Evolutionary conservation across 108 stramenopile genomes (phyloP), one percentile per base, ranked within the genome.

Genomic region (Nitzschia sp.): DNA sequence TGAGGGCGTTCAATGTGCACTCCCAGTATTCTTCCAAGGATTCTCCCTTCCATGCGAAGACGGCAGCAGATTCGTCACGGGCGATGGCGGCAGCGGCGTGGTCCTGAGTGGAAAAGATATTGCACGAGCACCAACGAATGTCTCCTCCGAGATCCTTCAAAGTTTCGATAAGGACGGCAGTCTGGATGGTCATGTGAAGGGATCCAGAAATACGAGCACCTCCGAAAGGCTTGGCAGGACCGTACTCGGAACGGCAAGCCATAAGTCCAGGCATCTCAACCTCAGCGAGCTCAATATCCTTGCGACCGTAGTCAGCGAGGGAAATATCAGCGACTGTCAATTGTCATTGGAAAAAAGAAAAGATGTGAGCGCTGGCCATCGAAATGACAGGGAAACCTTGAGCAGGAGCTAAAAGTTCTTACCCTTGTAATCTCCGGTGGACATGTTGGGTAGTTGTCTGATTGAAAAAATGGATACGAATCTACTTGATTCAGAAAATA

Each of bases 131-230:
- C 99, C 99, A 99, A 71, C 99, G 92, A 72, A 99, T 86, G 80
- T 99, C 97, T 29, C 87, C 96, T 57, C 99, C 97, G 45, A 99
- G 92, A 16, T 89, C 79, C 82, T 98, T 86, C 32, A 98, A 78
- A 30, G 99, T 99, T 84, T 99, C 99, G 82, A 99, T 99, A 61
- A 99, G 96, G 59, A 99, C 99, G 38, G 97, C 99, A 8, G 99
- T 99, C 79, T 99, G 99, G 82, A 99, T 97, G 86, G 99, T 99
- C 99, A 99, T 99, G 95, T 99, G 99, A 66, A 99, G 94, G 45
- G 97, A 98, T 75, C 99, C 99, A 50, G 97, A 94, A 61, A 97
- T 87, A 77, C 96, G 96, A 32, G 98, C 91, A 57, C 94, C 96
- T 26, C 69, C 61, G 58, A 99, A 92, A 45, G 93, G 91, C 56